Evolutionary conservation across 805 yeast species (phyloP).

Genomic region (Yamadazyma endophytica): DNA sequence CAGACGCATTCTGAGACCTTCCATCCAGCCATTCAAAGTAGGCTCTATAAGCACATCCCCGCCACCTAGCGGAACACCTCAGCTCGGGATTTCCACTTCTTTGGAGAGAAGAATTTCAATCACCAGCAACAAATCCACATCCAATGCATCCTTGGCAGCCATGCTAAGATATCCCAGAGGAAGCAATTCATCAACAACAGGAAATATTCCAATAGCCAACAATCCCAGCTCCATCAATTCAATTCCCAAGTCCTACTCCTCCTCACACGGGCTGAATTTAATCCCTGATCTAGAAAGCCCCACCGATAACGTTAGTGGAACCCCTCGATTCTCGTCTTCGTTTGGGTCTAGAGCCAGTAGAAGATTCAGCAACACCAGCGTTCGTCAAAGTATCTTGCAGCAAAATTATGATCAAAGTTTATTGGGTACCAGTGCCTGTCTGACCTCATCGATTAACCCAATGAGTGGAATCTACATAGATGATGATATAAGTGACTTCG

Average conservation of each 20-base stretch:
- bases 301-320: constrained; percentile 23
- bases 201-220: constrained; percentile 11
- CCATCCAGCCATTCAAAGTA: constrained; percentile 58
- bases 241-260: constrained; percentile 35
- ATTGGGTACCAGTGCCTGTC: constrained; percentile 33
- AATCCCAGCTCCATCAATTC: constrained; percentile 10
- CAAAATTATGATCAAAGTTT: constrained; percentile 18
- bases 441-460: constrained; percentile 30
- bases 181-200: constrained; percentile 34
- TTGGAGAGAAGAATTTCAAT: constrained; percentile 38
- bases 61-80: constrained; percentile 21
- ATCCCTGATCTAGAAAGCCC: constrained; percentile 23
- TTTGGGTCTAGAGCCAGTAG: constrained; percentile 62
- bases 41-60: constrained; percentile 52
- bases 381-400: constrained; percentile 22
- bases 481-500: constrained; percentile 67
- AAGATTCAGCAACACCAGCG: constrained; percentile 39
- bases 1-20: constrained; percentile 17
- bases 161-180: constrained; percentile 48
- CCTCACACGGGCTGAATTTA: constrained; percentile 36
- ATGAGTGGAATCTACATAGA: constrained; percentile 45
- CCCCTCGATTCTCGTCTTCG: constrained; percentile 67
- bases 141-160: constrained; percentile 53
- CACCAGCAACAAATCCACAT: constrained; percentile 44
- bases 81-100: constrained; percentile 16